Conservation (phyloP, 306 rosid species). For the Cicer pinnatifidum region DNA sequence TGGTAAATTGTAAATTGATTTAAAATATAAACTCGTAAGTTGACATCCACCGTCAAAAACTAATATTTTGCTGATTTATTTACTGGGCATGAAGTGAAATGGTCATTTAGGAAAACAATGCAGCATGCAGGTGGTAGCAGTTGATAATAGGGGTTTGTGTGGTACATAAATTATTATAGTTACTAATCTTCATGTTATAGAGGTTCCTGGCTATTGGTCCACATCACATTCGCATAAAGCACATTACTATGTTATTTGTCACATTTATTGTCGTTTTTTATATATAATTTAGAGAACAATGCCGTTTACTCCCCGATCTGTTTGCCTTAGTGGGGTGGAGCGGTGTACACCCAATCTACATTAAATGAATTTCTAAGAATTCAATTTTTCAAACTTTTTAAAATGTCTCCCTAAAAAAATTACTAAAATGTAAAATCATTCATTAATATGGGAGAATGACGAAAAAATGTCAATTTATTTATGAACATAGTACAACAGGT, state of each 20-base stretch:
- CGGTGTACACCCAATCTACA: neutral
- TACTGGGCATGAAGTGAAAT: neutral
- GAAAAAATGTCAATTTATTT: too few species aligned
- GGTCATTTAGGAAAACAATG: neutral
- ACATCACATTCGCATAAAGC: slow-evolving; percentile 29
- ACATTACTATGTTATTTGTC: slow-evolving; percentile 14
- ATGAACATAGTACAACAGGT: too few species aligned
- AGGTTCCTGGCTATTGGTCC: slow-evolving; percentile 25
- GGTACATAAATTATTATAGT: neutral
- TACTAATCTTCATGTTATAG: slow-evolving; percentile 16
- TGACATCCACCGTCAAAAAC: neutral
- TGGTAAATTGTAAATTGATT: neutral
- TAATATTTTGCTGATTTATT: neutral
- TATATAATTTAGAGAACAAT: slow-evolving; percentile 32
- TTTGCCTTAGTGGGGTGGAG: neutral
- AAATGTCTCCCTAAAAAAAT: too few species aligned
- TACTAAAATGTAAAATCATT: too few species aligned
- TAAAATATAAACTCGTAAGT: neutral
- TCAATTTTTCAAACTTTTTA: neutral
- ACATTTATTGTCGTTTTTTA: slow-evolving; percentile 30
- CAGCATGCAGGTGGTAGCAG: neutral
- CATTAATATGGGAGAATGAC: too few species aligned
- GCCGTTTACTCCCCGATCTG: slow-evolving; percentile 3
- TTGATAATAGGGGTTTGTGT: too few species aligned
- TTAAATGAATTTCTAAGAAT: neutral